Base-by-base conservation (phyloP, 768 basidiomycete species). In the Rhodotorula taiwanensis region DNA sequence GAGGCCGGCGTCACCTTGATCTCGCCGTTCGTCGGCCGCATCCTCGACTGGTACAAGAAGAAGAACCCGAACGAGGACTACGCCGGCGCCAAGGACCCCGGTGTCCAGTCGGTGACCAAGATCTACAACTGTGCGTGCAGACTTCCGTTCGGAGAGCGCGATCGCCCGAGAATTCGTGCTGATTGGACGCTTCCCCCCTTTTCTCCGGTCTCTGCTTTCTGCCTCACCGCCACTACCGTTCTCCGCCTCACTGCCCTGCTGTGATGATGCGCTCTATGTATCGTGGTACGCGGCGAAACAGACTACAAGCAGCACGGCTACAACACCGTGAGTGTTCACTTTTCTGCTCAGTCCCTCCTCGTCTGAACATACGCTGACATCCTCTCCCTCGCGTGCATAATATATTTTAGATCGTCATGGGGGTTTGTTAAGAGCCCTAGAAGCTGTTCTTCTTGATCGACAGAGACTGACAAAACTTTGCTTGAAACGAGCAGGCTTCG, bases 11-110 rank as follows among this genome's bases (percentile, higher is more conserved):
- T 98, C 71, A 99, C 94, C 72, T 83, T 99, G 77, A 98, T 98
- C 80, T 98, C 95, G 57, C 95, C 95, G 58, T 98, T 99, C 79
- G 95, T 99, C 77, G 95, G 73, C 25, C 67, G 73, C 39, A 99
- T 98, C 76, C 88, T 99, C 70, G 95, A 99, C 79, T 99, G 92
- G 92, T 84, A 99, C 86, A 99, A 99, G 85, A 89, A 90, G 79
- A 71, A 78, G 71, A 84, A 79, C 70, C 87, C 62, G 52, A 90
- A 90, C 52, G 86, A 87, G 80, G 82, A 80, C 74, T 98, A 92
- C 81, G 83, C 85, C 70, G 91, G 89, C 54, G 90, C 89, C 69
- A 83, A 85, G 50, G 94, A 98, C 80, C 94, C 94, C 16, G 94
- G 95, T 80, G 95, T 99, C 72, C 77, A 84, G 77, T 92, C 89